Conservation (phyloP, 305 asterid species). For the Fraxinus platypoda region DNA sequence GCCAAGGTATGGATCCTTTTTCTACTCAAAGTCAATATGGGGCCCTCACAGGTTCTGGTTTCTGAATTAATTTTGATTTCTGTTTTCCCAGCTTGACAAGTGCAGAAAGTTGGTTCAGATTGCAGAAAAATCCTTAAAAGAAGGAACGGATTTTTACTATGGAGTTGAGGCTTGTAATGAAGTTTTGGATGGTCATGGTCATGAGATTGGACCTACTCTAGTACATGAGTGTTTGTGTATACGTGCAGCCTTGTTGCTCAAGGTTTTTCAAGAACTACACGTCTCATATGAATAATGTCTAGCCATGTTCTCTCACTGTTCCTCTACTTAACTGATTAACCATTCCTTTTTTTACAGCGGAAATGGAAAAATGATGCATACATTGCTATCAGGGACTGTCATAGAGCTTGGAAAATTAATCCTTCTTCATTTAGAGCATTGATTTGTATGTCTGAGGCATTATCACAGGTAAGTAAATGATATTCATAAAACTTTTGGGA, state of each 20-base stretch:
- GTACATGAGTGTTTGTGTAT: constrained; percentile 77
- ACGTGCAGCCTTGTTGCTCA: constrained; percentile 89
- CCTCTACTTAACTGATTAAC: constrained; percentile 19
- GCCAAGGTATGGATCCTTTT: constrained; percentile 52
- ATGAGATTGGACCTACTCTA: constrained; percentile 61
- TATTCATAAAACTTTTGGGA: constrained; percentile 2
- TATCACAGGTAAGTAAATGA: constrained; percentile 56
- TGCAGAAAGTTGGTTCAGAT: constrained; percentile 76
- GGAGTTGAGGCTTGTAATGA: constrained; percentile 96
- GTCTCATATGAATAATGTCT: constrained; percentile 16
- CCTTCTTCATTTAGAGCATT: constrained; percentile 73
- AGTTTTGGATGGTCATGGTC: constrained; percentile 73
- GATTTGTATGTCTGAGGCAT: constrained; percentile 82
- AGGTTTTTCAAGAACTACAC: constrained; percentile 46
- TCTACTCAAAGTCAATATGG: constrained; percentile 17
- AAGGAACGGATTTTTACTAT: constrained; percentile 57
- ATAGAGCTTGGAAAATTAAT: constrained; percentile 62
- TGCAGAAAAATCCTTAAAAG: constrained; percentile 69
- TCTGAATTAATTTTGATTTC: constrained; percentile 21
- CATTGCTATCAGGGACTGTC: constrained; percentile 91
- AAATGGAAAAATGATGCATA: constrained; percentile 86
- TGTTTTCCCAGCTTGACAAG: constrained; percentile 58
- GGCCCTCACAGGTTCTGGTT: constrained; percentile 18
- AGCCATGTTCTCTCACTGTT: constrained; percentile 6
- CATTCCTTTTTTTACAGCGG: constrained; percentile 46